Conservation (phyloP, 1,284 basidiomycete genomes). For the Phaffia rhodozyma region DNA sequence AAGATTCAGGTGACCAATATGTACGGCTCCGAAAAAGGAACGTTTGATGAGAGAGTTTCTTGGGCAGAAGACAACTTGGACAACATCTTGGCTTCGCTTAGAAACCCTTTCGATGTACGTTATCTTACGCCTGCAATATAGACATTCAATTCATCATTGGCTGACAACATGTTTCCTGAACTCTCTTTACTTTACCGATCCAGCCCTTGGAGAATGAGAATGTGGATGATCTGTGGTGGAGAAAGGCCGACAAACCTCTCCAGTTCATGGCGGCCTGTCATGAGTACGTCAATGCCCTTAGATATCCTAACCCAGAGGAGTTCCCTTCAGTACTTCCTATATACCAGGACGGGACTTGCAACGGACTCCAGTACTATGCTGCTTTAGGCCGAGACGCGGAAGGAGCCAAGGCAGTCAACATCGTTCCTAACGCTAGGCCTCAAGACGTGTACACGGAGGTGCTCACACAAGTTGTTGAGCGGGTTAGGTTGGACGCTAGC, state of each 20-base stretch:
- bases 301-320: conserved; percentile 56
- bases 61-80: conserved; percentile 65
- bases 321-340: conserved; percentile 74
- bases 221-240: conserved; percentile 45
- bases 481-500: conserved; percentile 37
- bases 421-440: conserved; percentile 57
- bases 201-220: neutral
- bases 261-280: conserved; percentile 88
- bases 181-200: neutral
- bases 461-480: conserved; percentile 45
- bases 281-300: conserved; percentile 67
- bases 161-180: neutral
- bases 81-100: conserved; percentile 72
- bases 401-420: conserved; percentile 88
- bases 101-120: conserved; percentile 64
- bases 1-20: conserved; percentile 90
- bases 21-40: conserved; percentile 82
- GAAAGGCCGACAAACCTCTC: conserved; percentile 87
- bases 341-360: conserved; percentile 98
- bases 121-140: neutral
- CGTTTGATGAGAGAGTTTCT: conserved; percentile 75
- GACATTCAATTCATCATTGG: conserved; percentile 4
- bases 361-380: conserved; percentile 97
- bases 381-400: conserved; percentile 85
- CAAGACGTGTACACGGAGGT: conserved; percentile 95